Evolutionary conservation across 1,284 basidiomycete species (phyloP).

Genomic region (Austroboletus rostrupii): DNA sequence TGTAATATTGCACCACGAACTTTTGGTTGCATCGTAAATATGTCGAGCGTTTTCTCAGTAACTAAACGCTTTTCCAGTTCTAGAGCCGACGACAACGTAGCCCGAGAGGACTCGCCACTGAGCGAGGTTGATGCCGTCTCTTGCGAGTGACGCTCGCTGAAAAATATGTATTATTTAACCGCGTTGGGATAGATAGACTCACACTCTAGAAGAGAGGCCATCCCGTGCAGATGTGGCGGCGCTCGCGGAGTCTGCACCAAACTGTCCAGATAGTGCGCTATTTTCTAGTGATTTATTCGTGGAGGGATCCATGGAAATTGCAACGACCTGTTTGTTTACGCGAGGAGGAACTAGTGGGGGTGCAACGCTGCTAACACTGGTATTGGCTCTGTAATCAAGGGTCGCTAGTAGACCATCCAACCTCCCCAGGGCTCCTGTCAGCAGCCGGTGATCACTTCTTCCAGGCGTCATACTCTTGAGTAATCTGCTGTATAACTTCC

Average conservation of each 20-base stretch:
- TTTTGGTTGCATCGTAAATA: slow-evolving; percentile 96
- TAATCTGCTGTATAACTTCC: slow-evolving; percentile 84
- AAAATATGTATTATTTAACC: slow-evolving; percentile 3
- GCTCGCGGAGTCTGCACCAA: slow-evolving; percentile 37
- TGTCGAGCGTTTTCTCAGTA: slow-evolving; percentile 80
- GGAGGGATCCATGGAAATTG: slow-evolving; percentile 35
- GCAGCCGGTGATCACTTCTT: slow-evolving; percentile 80
- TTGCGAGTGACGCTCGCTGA: slow-evolving; percentile 55
- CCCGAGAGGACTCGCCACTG: slow-evolving; percentile 47
- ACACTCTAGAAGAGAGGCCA: slow-evolving; percentile 56
- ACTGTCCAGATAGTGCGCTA: slow-evolving; percentile 19
- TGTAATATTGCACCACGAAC: slow-evolving; percentile 38
- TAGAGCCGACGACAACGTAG: slow-evolving; percentile 54
- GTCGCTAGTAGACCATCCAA: slow-evolving; percentile 72
- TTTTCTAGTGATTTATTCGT: slow-evolving; percentile 5
- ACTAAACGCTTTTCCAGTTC: slow-evolving; percentile 83
- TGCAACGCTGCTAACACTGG: slow-evolving; percentile 37
- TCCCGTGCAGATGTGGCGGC: slow-evolving; percentile 47
- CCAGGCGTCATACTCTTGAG: slow-evolving; percentile 88
- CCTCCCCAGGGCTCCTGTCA: slow-evolving; percentile 78
- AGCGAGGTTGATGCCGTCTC: slow-evolving; percentile 56
- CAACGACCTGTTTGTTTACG: slow-evolving; percentile 43
- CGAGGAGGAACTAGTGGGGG: slow-evolving; percentile 24
- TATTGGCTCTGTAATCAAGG: slow-evolving; percentile 56
- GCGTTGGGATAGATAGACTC: slow-evolving; percentile 24